These are phyloP conservation scores for Chlamydomonas applanata DNA, from an alignment of 139 green algal genomes.

Conservation along the genomic window DNA sequence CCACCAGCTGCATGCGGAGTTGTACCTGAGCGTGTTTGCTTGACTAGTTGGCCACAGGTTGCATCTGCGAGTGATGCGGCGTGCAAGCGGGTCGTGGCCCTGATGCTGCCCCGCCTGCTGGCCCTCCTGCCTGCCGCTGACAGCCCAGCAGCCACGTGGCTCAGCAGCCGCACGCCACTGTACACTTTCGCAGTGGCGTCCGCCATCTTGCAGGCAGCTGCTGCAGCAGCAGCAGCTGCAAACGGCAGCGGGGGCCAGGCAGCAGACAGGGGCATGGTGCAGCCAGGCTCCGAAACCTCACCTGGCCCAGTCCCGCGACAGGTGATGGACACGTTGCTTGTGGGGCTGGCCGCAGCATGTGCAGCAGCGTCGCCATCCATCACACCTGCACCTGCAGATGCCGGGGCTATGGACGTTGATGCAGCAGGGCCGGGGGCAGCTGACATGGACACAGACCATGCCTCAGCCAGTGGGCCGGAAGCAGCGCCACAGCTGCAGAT, in stretches of 20 bases:
- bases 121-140: neutral
- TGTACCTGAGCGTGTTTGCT: neutral
- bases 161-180: neutral
- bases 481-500: neutral
- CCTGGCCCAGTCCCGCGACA: slow-evolving; percentile 1
- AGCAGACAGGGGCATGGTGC: no score
- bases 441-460: neutral
- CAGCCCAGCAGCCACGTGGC: neutral
- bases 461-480: neutral
- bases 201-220: neutral
- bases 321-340: neutral
- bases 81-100: neutral
- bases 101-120: slow-evolving; percentile 5
- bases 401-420: neutral
- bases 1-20: neutral
- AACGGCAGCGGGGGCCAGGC: no score
- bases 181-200: neutral
- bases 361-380: neutral
- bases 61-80: neutral
- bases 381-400: neutral
- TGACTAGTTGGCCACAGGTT: neutral
- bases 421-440: neutral
- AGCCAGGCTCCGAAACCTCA: no score
- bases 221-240: neutral
- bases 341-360: neutral